Percentiles rank a stretch among this genome's conserved stretches.
Conservation (phyloP, 306 rosid genomes). For the Echinosophora koreensis region DNA sequence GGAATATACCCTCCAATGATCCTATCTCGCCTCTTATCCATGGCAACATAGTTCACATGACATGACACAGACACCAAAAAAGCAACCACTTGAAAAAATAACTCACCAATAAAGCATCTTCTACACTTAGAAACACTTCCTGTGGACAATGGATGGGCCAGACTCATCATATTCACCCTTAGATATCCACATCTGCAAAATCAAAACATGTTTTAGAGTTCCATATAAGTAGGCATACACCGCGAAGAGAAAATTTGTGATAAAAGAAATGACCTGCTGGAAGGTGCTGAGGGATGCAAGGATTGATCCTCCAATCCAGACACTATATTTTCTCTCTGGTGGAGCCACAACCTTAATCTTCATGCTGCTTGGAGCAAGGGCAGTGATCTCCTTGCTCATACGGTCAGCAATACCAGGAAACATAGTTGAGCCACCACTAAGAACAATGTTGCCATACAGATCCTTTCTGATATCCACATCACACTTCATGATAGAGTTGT, state of each 20-base stretch:
- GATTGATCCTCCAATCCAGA: conserved; percentile 99
- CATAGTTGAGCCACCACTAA: conserved; percentile 98
- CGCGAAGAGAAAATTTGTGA: neutral
- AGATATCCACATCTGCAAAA: conserved; percentile 91
- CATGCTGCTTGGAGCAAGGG: conserved; percentile 99
- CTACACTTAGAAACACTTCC: conserved; percentile 88
- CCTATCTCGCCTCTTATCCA: conserved; percentile 52
- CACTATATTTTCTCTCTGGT: conserved; percentile 97
- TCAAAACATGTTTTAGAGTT: conserved; percentile 40
- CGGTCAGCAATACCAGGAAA: conserved; percentile 98
- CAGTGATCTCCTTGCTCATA: conserved; percentile 99
- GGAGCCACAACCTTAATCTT: conserved; percentile 99
- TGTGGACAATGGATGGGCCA: conserved; percentile 96
- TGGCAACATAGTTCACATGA: conserved; percentile 68
- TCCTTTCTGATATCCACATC: conserved; percentile 98
- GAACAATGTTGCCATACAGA: conserved; percentile 94
- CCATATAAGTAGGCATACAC: neutral
- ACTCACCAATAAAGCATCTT: conserved; percentile 70
- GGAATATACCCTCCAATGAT: conserved; percentile 53
- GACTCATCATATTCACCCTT: conserved; percentile 97
- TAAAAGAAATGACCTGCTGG: conserved; percentile 77
- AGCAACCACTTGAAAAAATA: conserved; percentile 71
- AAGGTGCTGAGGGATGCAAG: conserved; percentile 99
- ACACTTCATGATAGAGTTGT: conserved; percentile 98
- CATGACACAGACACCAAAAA: conserved; percentile 82